Evolutionary conservation across 2,329 filamentous ascomycete genomes (phyloP).

Genomic region (Fusarium sp.): DNA sequence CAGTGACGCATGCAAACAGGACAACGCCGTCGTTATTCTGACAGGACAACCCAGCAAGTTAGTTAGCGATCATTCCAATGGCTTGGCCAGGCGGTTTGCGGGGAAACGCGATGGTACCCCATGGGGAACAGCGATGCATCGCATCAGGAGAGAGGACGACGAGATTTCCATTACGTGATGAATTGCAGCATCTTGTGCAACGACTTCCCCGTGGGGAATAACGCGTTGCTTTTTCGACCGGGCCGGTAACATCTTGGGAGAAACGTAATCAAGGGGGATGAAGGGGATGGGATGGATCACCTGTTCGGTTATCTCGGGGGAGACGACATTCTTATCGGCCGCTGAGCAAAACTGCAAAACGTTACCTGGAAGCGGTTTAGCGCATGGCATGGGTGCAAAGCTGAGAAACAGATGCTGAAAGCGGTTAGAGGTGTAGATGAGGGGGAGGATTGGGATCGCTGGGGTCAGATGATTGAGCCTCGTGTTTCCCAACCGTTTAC

Average conservation of each 20-base stretch:
- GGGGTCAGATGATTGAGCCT: slow-evolving; percentile 14
- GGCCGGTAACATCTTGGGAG: slow-evolving; percentile 9
- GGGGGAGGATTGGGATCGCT: not conserved
- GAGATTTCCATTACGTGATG: slow-evolving; percentile 38
- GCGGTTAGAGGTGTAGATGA: not conserved
- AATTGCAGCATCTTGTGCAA: not conserved
- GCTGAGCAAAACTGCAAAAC: slow-evolving; percentile 23
- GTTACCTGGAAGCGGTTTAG: slow-evolving; percentile 34
- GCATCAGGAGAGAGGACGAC: not conserved
- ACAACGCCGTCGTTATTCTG: not conserved
- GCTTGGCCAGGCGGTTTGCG: slow-evolving; percentile 8
- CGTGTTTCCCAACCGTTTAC: not conserved
- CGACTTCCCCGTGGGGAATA: slow-evolving; percentile 26
- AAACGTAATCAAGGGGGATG: not conserved
- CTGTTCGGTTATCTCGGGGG: slow-evolving; percentile 33
- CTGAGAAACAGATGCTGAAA: slow-evolving; percentile 37
- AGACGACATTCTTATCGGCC: slow-evolving; percentile 26
- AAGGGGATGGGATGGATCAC: not conserved
- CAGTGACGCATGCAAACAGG: not conserved
- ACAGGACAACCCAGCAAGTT: not conserved
- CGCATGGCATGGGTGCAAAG: slow-evolving; percentile 5
- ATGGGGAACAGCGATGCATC: slow-evolving; percentile 25
- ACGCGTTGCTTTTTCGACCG: slow-evolving; percentile 3
- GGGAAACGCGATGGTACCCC: slow-evolving; percentile 24
- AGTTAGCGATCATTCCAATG: not conserved